Base-by-base conservation (phyloP, 2,329 filamentous ascomycete genomes). In the Fragosphaeria purpurea region DNA sequence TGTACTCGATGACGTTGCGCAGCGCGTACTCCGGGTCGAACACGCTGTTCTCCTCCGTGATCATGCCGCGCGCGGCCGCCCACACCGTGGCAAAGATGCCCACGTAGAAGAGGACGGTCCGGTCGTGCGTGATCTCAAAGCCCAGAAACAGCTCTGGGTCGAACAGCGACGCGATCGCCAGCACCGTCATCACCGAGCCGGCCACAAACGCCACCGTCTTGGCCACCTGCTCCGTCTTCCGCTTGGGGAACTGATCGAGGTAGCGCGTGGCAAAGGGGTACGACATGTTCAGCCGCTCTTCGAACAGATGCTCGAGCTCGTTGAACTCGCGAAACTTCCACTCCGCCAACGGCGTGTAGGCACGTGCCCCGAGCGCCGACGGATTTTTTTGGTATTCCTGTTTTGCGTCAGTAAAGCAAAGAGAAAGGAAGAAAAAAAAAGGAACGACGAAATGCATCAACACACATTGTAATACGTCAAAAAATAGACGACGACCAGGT, bases 271-370 rank as follows among this genome's bases (percentile, higher is more conserved):
- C 91, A 63, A 88, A 96, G 0, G 91, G 90, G 61, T 93, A 89
- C 0, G 93, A 95, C 85, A 97, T 94, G 57, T 95, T 90, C 41
- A 91, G 74, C 22, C 93, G 82, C 56, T 91, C 86, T 53, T 89
- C 80, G 60, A 97, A 98, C 2, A 97, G 75, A 65, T 98, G 93
- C 51, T 85, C 85, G 1, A 98, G 75, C 65, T 98, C 93, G 61
- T 98, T 98, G 75, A 97, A 98, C 64, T 97, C 91, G 45, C 93
- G 84, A 56, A 98, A 96, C 61, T 96, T 97, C 93, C 93, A 98
- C 64, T 95, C 86, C 0, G 93, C 93, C 47, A 95, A 78, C 1
- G 89, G 87, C 0, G 91, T 97, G 63, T 96, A 98, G 57, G 89
- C 84, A 41, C 93, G 82, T 12, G 88, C 85, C n/a, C 87, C 86